Evolutionary conservation across 2,329 filamentous ascomycete species (phyloP).

Genomic region (Lachnellula arida): DNA sequence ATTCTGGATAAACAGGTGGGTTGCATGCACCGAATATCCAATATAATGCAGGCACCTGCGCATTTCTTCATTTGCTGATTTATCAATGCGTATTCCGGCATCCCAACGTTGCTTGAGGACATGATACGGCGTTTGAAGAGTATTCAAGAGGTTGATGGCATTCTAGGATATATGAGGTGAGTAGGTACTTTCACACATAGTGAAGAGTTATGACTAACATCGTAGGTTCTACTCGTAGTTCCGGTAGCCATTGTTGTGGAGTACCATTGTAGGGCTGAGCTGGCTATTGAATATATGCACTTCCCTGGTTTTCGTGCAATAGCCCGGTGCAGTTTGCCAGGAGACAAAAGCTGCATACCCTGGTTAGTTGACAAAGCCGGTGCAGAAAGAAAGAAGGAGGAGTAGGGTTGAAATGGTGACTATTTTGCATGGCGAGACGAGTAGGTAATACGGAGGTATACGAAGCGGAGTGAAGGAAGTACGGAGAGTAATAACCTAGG

Average conservation of each 20-base stretch:
- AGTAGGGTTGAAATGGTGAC: too few relatives aligned
- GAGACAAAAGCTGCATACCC: background rate
- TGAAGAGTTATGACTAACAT: background rate
- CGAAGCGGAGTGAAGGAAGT: too few relatives aligned
- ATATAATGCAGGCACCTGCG: conserved; percentile 69
- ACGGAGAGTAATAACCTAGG: too few relatives aligned
- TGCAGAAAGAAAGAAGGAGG: too few relatives aligned
- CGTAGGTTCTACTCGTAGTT: conserved; percentile 7
- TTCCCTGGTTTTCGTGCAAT: background rate
- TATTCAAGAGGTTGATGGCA: conserved; percentile 80
- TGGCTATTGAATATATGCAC: too few relatives aligned
- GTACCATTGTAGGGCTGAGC: too few relatives aligned
- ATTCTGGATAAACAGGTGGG: background rate
- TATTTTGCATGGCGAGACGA: too few relatives aligned
- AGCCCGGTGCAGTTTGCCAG: background rate
- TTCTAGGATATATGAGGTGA: conserved; percentile 54
- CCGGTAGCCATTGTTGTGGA: background rate
- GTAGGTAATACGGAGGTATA: too few relatives aligned
- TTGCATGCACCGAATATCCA: conserved; percentile 58
- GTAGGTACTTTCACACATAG: background rate
- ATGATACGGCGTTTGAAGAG: conserved; percentile 82
- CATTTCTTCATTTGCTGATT: conserved; percentile 72
- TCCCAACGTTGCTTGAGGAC: conserved; percentile 74
- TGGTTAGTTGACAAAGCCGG: background rate
- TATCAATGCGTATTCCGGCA: conserved; percentile 66